Evolutionary conservation across 2,329 filamentous ascomycete genomes (phyloP), one percentile per base, ranked within the genome.

Genomic region (Ceratocystis alfenasii): DNA sequence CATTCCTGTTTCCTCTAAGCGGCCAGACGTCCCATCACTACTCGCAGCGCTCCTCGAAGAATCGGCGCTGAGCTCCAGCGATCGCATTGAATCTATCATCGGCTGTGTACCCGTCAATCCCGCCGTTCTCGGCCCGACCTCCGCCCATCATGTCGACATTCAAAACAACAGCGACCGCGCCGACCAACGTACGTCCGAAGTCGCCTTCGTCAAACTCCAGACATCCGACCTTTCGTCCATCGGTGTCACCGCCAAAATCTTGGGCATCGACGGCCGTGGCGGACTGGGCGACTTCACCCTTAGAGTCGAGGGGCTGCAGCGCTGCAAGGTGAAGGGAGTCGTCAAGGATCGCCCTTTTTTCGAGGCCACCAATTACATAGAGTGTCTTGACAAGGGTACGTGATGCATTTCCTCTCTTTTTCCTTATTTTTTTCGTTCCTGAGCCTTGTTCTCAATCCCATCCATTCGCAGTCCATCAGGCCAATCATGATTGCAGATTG

Each of bases 91-190:
- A 70, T 79, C 80, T 70, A 85, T 96, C 70, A 86, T 97, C 70
- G 90, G 88, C 64, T 97, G 93, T 74, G 86, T 97, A 65, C 94
- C 94, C 22, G 80, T 96, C 68, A 87, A 81, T 69, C 94, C 90
- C 62, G 86, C 87, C 3, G 81, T 87, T 28, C 80, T 96, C 30
- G 86, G 85, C 67, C 80, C 82, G 30, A 61, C 61, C 25, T 86
- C 85, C 67, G 80, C 82, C 33, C 64, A n/a, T 44, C 85, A 90
- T 72, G 91, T 91, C 57, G 64, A 30, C n/a, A 62, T 67, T 33
- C 87, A 92, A 75, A 82, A 85, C 66, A 80, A 95, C 69, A 82
- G 95, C 65, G 83, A 87, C 65, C 81, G 86, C 72, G 83, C 81
- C 48, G 81, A 69, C 25, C 65, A 66, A n/a, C 66, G 73, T 75